phyloP scores from a whole-genome alignment of 106 monocot genomes.

The Phalaenopsis equestris region DNA sequence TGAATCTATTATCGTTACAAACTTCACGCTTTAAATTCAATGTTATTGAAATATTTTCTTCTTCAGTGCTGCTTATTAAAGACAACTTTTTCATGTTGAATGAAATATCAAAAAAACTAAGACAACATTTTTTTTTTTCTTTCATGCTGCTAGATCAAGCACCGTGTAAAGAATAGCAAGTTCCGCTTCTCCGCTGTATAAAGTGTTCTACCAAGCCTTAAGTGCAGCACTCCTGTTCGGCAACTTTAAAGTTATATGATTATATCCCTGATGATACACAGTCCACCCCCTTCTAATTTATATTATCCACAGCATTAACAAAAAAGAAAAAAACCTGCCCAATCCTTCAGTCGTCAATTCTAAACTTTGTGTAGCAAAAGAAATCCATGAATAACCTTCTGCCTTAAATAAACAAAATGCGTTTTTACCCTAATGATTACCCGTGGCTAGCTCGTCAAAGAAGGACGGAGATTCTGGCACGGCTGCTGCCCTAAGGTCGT shows the following conservation, averaged over 20 bases:
- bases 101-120: background rate
- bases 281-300: background rate
- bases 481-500: background rate
- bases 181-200: no score
- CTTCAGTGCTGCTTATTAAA: background rate
- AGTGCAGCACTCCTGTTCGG: no score
- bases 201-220: no score
- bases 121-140: background rate
- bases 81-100: background rate
- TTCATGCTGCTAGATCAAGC: background rate
- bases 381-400: background rate
- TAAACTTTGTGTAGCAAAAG: background rate
- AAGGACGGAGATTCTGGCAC: background rate
- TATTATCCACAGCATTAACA: background rate
- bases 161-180: background rate
- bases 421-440: slow-evolving; percentile 6
- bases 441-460: slow-evolving; percentile 18
- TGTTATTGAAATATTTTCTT: background rate
- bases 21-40: background rate
- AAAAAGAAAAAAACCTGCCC: background rate
- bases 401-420: background rate
- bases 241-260: no score
- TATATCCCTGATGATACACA: no score
- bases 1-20: background rate
- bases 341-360: background rate